These are phyloP conservation scores for Eleusine indica DNA, from an alignment of 176 grass and related monocot genomes.

Conservation along the genomic window DNA sequence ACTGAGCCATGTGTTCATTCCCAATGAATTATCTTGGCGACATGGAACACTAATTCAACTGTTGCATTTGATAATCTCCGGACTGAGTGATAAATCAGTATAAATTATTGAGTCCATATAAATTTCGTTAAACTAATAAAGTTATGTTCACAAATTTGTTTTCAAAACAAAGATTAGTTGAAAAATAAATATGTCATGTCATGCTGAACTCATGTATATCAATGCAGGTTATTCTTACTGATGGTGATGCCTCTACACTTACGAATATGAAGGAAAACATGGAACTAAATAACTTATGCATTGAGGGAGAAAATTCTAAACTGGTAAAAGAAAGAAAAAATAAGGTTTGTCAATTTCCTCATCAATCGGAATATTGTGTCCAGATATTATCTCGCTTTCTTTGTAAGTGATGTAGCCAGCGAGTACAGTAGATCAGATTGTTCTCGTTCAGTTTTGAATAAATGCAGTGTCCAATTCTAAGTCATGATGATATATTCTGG, in stretches of 20 bases:
- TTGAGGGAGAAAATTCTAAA: slow-evolving; percentile 17
- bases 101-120: not conserved
- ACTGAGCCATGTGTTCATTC: not conserved
- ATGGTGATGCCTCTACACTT: slow-evolving; percentile 79
- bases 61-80: not conserved
- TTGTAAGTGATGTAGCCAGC: not conserved
- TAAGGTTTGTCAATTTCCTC: slow-evolving; percentile 40
- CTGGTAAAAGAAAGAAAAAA: slow-evolving; percentile 28
- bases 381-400: not conserved
- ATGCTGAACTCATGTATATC: slow-evolving; percentile 13
- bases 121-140: not conserved
- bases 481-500: slow-evolving; percentile 7
- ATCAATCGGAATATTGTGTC: not conserved
- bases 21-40: not conserved
- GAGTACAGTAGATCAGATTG: not conserved
- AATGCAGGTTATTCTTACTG: slow-evolving; percentile 84
- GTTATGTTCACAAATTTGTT: slow-evolving; percentile 5
- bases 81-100: not conserved
- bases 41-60: not conserved
- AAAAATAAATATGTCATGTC: not conserved
- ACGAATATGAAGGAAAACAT: slow-evolving; percentile 83
- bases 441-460: not conserved
- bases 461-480: slow-evolving; percentile 2
- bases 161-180: slow-evolving; percentile 5
- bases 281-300: slow-evolving; percentile 61